A percentile compares a stretch with the other conserved stretches of the same genome.
Conservation (phyloP, 2,329 filamentous ascomycete genomes). For the Beauveria sp. region DNA sequence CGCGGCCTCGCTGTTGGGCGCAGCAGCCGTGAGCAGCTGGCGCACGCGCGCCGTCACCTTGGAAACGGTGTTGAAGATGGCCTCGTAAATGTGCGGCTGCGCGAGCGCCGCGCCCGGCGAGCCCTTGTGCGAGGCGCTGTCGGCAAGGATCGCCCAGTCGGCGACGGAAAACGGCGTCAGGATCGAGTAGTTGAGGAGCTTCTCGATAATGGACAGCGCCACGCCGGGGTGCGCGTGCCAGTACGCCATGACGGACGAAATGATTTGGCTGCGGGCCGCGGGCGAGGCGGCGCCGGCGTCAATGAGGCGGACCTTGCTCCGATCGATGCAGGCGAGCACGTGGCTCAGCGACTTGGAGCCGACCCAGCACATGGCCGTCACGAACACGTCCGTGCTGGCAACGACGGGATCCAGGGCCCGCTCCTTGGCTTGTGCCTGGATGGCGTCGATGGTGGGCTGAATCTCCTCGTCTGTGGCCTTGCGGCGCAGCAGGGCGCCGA, state of each 20-base stretch:
- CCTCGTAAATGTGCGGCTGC: slow-evolving; percentile 75
- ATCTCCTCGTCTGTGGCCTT: slow-evolving; percentile 84
- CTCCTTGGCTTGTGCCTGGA: slow-evolving; percentile 70
- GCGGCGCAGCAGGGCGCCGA: slow-evolving; percentile 70
- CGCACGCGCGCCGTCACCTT: slow-evolving; percentile 85
- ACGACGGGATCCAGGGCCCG: slow-evolving; percentile 70
- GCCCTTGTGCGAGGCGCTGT: slow-evolving; percentile 38
- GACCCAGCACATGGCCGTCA: slow-evolving; percentile 87
- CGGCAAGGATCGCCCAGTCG: slow-evolving; percentile 74
- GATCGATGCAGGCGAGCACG: slow-evolving; percentile 90
- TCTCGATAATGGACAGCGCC: slow-evolving; percentile 88
- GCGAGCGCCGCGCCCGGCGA: slow-evolving; percentile 60
- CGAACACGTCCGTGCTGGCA: slow-evolving; percentile 85
- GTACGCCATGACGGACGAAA: slow-evolving; percentile 83
- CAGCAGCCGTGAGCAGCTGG: slow-evolving; percentile 63
- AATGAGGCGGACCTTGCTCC: slow-evolving; percentile 81
- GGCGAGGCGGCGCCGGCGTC: slow-evolving; percentile 69
- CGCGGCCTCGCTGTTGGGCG: slow-evolving; percentile 43
- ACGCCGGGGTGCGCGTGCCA: slow-evolving; percentile 91
- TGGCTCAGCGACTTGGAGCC: slow-evolving; percentile 95
- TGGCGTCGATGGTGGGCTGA: slow-evolving; percentile 69
- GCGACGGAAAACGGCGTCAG: slow-evolving; percentile 78
- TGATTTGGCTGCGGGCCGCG: slow-evolving; percentile 76
- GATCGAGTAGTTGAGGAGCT: slow-evolving; percentile 95
- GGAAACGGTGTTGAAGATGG: slow-evolving; percentile 77